These are phyloP conservation scores for Scalesia atractyloides DNA, from an alignment of 129 eudicot genomes.

Conservation along the genomic window DNA sequence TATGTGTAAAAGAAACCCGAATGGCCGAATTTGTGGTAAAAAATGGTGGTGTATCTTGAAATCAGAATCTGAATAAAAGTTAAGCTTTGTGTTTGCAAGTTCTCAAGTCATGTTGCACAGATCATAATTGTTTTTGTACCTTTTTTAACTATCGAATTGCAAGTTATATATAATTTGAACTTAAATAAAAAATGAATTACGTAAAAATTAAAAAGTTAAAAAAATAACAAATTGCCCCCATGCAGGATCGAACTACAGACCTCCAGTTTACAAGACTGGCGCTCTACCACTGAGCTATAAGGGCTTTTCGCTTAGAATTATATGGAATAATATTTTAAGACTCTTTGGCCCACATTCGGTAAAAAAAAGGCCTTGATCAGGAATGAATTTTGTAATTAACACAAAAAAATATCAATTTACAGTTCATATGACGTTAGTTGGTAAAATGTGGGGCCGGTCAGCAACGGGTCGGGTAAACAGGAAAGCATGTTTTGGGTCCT, in stretches of 20 bases:
- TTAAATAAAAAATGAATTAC: too few relatives aligned
- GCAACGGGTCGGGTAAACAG: too few relatives aligned
- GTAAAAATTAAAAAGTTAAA: neutral
- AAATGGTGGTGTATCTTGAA: constrained; percentile 9
- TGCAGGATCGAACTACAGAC: constrained; percentile 99
- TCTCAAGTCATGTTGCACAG: neutral
- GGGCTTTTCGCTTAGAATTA: constrained; percentile 41
- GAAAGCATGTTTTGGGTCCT: too few relatives aligned
- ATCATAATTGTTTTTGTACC: neutral
- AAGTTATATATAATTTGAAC: neutral
- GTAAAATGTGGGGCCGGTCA: too few relatives aligned
- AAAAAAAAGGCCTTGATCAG: too few relatives aligned
- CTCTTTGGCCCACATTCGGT: too few relatives aligned
- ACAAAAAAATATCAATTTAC: too few relatives aligned
- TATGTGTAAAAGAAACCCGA: constrained; percentile 36
- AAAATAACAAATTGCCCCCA: constrained; percentile 48
- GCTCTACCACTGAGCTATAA: constrained; percentile 99
- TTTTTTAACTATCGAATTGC: neutral
- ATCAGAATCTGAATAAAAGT: constrained; percentile 31
- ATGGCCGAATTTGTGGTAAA: neutral
- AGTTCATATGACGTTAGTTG: too few relatives aligned
- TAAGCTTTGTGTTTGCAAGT: constrained; percentile 11
- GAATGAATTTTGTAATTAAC: too few relatives aligned
- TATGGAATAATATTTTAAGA: too few relatives aligned
- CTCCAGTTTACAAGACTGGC: constrained; percentile 99